These are phyloP conservation scores for Cystobasidium onofrii DNA, from an alignment of 768 basidiomycete genomes.

Conservation along the genomic window DNA sequence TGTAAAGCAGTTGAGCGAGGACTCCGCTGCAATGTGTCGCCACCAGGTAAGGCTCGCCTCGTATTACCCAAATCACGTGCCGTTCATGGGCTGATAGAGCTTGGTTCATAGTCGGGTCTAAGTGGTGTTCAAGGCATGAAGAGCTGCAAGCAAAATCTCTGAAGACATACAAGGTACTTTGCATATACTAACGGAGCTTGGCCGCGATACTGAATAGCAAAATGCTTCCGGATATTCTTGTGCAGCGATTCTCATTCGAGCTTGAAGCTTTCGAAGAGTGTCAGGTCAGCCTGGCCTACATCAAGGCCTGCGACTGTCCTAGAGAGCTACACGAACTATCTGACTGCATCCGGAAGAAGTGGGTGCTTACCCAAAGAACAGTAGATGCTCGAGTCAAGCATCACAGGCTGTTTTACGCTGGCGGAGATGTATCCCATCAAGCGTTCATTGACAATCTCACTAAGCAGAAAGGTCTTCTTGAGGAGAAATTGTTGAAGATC, in stretches of 20 bases:
- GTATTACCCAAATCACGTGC: not conserved
- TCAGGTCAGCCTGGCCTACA: not conserved
- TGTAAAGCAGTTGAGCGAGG: slow-evolving; percentile 2
- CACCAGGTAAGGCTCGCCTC: not conserved
- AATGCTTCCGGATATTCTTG: not conserved
- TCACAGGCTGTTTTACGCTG: slow-evolving; percentile 7
- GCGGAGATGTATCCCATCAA: slow-evolving; percentile 21
- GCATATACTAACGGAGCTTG: not conserved
- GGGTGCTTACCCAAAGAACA: slow-evolving; percentile 12
- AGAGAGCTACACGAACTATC: slow-evolving; percentile 9
- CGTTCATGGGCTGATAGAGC: not conserved
- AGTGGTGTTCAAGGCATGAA: slow-evolving; percentile 21
- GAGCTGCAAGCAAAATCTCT: slow-evolving; percentile 15
- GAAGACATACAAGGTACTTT: slow-evolving; percentile 17
- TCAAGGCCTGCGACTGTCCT: not conserved
- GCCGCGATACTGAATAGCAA: not conserved
- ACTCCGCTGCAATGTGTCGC: not conserved
- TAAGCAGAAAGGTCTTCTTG: not conserved
- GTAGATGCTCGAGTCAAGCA: slow-evolving; percentile 20
- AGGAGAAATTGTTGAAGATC: not conserved
- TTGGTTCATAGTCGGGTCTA: not conserved
- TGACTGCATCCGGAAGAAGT: slow-evolving; percentile 7
- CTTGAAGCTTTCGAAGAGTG: slow-evolving; percentile 16
- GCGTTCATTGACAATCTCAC: slow-evolving; percentile 13
- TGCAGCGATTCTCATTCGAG: slow-evolving; percentile 19